Base-by-base conservation (phyloP, 192 early-diverging fungal species). In the Globomyces pollinis-pini region DNA sequence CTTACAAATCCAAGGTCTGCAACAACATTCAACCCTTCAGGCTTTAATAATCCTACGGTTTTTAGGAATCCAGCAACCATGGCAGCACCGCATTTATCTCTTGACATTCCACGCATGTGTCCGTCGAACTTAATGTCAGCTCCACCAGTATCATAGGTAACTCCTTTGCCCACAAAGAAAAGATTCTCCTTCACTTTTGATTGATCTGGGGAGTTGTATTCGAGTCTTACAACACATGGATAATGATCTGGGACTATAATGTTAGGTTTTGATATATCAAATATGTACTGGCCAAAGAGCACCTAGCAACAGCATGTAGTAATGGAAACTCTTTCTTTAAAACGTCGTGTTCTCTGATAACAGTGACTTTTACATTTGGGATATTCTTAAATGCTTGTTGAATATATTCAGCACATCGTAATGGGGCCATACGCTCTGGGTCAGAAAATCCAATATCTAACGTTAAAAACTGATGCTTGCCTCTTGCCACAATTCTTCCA, bases 111-210 rank as follows among this genome's bases (percentile, higher is more conserved):
- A 29, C 91, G 77, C 89, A 91, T 91, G 30, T 76, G 63, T 41
- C 88, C 90, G 45, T 83, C 81, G 45, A 77, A 71, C 71, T 93
- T 93, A 60, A 93, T 80, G 65, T 91, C 86, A 59, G 86, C 84
- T 67, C 91, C 91, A 36, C 91, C 91, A 24, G 89, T 93, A 63
- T 93, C 91, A 62, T 86, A 93, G 26, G 90, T 91, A 21, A 93
- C 89, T 57, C 91, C 91, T 71, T 93, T 93, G 23, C 91, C 91
- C 28, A 91, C 83, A 61, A 93, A 79, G 65, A 86, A 91, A 20
- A 91, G 51, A 68, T 86, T 86, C 74, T 93, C 88, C 65, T 83
- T 88, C 42, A 90, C 88, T 38, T 77, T 60, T 29, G 76, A 72
- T 41, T 75, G 84, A 36, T 84, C 85, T 11, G 81, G 76, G 1